phyloP scores from a whole-genome alignment of 1,139 yeast species.

The Kazachstania sp. region DNA sequence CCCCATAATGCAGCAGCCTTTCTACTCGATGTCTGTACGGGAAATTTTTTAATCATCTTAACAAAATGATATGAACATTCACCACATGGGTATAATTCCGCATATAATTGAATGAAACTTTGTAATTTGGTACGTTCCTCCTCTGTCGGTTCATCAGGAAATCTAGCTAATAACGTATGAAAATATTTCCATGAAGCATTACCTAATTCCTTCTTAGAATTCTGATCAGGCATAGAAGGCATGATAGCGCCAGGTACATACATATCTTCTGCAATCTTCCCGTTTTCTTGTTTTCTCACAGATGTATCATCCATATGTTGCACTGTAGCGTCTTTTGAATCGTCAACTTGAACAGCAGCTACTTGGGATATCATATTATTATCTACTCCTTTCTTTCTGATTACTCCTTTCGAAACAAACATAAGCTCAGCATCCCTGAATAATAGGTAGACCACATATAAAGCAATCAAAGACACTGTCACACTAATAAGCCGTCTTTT shows the following conservation, averaged over 20 bases:
- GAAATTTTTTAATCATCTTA: slow-evolving; percentile 54
- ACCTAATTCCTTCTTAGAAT: slow-evolving; percentile 45
- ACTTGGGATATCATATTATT: not conserved
- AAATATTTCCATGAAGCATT: slow-evolving; percentile 84
- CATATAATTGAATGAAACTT: slow-evolving; percentile 49
- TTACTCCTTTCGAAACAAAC: not conserved
- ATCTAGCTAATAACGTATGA: slow-evolving; percentile 86
- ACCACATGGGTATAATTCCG: slow-evolving; percentile 84
- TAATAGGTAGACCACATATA: not conserved
- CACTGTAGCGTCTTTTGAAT: not conserved
- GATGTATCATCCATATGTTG: not conserved
- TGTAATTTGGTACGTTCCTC: slow-evolving; percentile 55
- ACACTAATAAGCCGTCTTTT: slow-evolving; percentile 4
- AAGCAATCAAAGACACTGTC: not conserved
- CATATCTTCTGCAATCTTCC: slow-evolving; percentile 1
- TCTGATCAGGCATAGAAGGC: slow-evolving; percentile 75
- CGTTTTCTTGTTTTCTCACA: not conserved
- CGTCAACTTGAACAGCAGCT: not conserved
- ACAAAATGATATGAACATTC: slow-evolving; percentile 93
- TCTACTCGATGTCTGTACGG: slow-evolving; percentile 76
- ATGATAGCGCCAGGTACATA: slow-evolving; percentile 38
- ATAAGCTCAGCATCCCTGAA: slow-evolving; percentile 1
- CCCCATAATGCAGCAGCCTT: slow-evolving; percentile 93
- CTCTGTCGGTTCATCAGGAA: slow-evolving; percentile 69
- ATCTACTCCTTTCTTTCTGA: slow-evolving; percentile 1